Evolutionary conservation across 371 early-diverging fungal species (phyloP).

Genomic region (Synchytrium microbalum): DNA sequence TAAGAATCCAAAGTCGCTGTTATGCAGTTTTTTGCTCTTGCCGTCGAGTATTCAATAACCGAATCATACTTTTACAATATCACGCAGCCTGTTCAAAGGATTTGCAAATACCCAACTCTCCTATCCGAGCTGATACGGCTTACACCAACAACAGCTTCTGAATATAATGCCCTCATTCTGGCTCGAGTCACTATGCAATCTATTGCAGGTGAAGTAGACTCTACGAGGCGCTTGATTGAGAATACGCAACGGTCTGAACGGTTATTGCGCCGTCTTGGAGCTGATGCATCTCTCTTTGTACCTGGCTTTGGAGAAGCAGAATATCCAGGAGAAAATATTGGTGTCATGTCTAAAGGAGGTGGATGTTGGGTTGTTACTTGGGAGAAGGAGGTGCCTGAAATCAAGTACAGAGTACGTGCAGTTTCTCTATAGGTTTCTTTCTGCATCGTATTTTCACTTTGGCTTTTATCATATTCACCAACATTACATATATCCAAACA

Average conservation of each 20-base stretch:
- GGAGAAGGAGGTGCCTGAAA: not conserved
- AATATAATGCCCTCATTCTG: not conserved
- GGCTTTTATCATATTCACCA: not conserved
- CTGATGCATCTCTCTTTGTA: not conserved
- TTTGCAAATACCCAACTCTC: conserved; percentile 86
- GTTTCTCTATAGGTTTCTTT: not conserved
- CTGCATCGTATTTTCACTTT: no score
- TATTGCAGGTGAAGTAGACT: not conserved
- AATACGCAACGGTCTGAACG: not conserved
- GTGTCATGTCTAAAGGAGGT: not conserved
- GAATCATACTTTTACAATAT: not conserved
- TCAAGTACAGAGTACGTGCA: not conserved
- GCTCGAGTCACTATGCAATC: not conserved
- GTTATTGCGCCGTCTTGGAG: not conserved
- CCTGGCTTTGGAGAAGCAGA: not conserved
- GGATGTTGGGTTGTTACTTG: not conserved
- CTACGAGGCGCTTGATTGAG: not conserved
- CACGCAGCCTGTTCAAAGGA: conserved; percentile 84
- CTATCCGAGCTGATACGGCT: not conserved
- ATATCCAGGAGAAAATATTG: not conserved
- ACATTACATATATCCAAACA: not conserved
- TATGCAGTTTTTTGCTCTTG: not conserved
- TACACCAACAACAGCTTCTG: not conserved
- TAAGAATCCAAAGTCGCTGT: not conserved
- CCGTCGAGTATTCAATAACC: no score